Conservation (phyloP, 805 yeast genomes). For the Saccharomycopsis synnaedendra region DNA sequence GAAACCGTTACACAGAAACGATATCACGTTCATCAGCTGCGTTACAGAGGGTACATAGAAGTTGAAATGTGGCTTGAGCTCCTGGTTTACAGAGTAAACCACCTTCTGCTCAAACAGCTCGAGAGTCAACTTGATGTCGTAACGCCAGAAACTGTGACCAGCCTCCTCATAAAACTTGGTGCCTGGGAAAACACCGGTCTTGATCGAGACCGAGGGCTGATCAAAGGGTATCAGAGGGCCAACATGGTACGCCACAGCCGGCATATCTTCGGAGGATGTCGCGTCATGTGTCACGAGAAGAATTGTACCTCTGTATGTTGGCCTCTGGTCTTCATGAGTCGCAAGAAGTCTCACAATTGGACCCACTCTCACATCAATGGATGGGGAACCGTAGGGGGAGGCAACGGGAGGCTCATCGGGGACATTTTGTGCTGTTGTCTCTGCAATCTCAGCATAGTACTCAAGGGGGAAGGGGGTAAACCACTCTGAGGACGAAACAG, state of each 20-base stretch:
- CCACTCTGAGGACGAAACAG: constrained; percentile 6
- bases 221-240: constrained; percentile 23
- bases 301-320: constrained; percentile 56
- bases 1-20: constrained; percentile 88
- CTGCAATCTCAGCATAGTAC: constrained; percentile 10
- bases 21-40: constrained; percentile 70
- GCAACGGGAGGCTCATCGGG: constrained; percentile 7
- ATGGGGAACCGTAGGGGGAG: constrained; percentile 20
- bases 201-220: constrained; percentile 22
- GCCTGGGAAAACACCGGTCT: constrained; percentile 36
- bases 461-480: constrained; percentile 12
- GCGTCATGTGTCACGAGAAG: constrained; percentile 48
- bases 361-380: constrained; percentile 51
- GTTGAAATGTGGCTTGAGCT: constrained; percentile 33
- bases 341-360: constrained; percentile 66
- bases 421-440: constrained; percentile 3
- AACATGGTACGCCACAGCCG: constrained; percentile 25
- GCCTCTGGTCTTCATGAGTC: constrained; percentile 36
- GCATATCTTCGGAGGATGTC: constrained; percentile 20
- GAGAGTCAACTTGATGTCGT: constrained; percentile 39
- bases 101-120: constrained; percentile 44
- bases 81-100: constrained; percentile 46
- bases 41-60: constrained; percentile 57
- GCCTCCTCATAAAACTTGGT: constrained; percentile 31
- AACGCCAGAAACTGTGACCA: constrained; percentile 57